A percentile compares a stretch with the other conserved stretches of the same genome.
Conservation (phyloP, 768 basidiomycete genomes). For the Trametes punicea region DNA sequence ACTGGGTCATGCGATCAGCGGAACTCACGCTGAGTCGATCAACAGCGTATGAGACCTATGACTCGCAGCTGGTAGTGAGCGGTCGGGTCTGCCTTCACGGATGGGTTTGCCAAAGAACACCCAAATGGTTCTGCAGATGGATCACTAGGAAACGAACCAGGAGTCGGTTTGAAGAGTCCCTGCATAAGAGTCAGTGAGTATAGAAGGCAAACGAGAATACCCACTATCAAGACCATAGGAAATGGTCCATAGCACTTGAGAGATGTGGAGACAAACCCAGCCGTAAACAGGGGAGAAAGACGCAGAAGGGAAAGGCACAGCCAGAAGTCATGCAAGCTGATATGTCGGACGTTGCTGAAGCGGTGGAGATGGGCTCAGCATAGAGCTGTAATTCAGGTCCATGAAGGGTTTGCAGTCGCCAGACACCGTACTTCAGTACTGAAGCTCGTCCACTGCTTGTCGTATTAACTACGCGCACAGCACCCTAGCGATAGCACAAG, state of each 20-base stretch:
- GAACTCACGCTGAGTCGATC: constrained; percentile 2
- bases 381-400: too few relatives aligned
- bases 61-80: not conserved
- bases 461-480: too few relatives aligned
- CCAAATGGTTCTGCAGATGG: not conserved
- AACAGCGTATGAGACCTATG: not conserved
- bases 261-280: not conserved
- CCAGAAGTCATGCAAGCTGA: too few relatives aligned
- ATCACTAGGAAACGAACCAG: not conserved
- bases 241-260: not conserved
- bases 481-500: too few relatives aligned
- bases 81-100: too few relatives aligned
- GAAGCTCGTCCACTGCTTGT: too few relatives aligned
- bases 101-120: too few relatives aligned
- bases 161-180: constrained; percentile 31
- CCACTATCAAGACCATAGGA: constrained; percentile 27
- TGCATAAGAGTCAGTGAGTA: constrained; percentile 32
- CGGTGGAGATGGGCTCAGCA: too few relatives aligned
- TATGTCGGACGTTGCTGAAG: too few relatives aligned
- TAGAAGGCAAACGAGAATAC: constrained; percentile 30
- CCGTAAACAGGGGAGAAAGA: not conserved
- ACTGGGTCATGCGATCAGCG: constrained; percentile 19
- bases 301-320: too few relatives aligned
- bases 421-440: too few relatives aligned
- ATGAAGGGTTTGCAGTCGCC: too few relatives aligned